Base-by-base conservation (phyloP, 2,329 filamentous ascomycete species). In the Cryphonectria carpinicola region DNA sequence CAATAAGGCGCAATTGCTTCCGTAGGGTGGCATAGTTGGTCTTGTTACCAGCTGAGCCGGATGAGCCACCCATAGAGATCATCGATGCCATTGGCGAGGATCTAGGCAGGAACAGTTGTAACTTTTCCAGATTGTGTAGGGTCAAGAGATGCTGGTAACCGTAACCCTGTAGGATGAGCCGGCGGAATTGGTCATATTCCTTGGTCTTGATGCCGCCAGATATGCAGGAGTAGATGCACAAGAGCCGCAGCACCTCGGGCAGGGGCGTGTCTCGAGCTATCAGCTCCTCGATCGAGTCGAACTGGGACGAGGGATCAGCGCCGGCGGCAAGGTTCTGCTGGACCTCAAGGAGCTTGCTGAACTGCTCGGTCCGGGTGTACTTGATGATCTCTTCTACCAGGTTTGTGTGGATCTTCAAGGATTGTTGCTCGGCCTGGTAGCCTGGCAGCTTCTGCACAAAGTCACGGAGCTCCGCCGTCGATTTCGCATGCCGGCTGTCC, bases 321-420 rank as follows among this genome's bases (percentile, higher is more conserved):
- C 95, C 95, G 0, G 95, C 95, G 35, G 94, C 95, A 61, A 98
- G 88, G 78, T 97, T 98, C 79, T 99, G 96, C 79, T 99, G 96
- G 5, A 98, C 93, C 82, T 98, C 96, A 1, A 99, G 85, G 54
- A 94, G 85, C 72, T 93, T 92, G 74, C 92, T 93, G 83, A 99
- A 99, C 70, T 93, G 88, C 76, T 98, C 95, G 25, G 93, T 92
- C 66, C 93, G 89, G 0, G 96, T 99, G 76, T 94, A 89, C 78
- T 97, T 96, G 85, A 97, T 95, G 68, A 99, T 96, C 75, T 98
- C 95, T 81, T 98, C 96, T 0, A 95, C 94, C 61, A 99, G 87
- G 10, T 92, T 93, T 1, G 95, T 97, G 78, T 99, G 96, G 41
- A 95, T 89, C 73, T 96, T 94, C n/a, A 97, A 84, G 76, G 93